Conservation (phyloP, 495 filamentous ascomycete genomes). For the Tuber umbilicatum region DNA sequence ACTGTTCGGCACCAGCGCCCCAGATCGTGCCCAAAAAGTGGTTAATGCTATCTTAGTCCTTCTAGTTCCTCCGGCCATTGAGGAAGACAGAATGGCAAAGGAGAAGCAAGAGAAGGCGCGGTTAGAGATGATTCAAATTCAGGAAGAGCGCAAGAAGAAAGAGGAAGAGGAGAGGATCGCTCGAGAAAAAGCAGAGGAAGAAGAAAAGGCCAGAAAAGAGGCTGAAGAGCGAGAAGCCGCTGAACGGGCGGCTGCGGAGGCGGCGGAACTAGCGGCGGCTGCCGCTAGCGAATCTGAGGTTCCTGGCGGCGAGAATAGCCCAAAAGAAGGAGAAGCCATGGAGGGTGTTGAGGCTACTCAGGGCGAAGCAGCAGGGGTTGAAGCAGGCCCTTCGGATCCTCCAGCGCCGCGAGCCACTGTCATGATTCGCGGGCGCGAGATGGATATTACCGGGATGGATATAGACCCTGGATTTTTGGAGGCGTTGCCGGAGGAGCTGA, state of each 20-base stretch:
- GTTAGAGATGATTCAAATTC: conserved; percentile 43
- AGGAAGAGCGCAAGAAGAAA: conserved; percentile 57
- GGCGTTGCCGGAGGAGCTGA: conserved; percentile 85
- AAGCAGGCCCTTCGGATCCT: conserved; percentile 50
- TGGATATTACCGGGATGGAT: conserved; percentile 88
- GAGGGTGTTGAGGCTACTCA: conserved; percentile 70
- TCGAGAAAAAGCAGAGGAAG: conserved; percentile 55
- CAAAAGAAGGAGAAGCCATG: conserved; percentile 59
- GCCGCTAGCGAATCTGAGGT: conserved; percentile 49
- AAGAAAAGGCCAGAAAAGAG: conserved; percentile 55
- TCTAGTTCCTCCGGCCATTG: conserved; percentile 77
- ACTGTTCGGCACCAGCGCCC: conserved; percentile 62
- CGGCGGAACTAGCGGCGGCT: conserved; percentile 41
- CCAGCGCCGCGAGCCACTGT: conserved; percentile 59
- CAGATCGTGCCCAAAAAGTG: conserved; percentile 67
- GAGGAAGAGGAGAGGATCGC: conserved; percentile 56
- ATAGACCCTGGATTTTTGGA: conserved; percentile 93
- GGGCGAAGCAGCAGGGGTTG: conserved; percentile 39
- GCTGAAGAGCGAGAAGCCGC: conserved; percentile 53
- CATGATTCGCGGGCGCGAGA: conserved; percentile 71
- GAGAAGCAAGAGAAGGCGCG: conserved; percentile 52
- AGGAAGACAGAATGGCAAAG: conserved; percentile 61
- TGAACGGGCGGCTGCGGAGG: conserved; percentile 46
- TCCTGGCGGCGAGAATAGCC: conserved; percentile 43
- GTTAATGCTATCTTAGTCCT: conserved; percentile 63